Conservation (phyloP, 2,329 filamentous ascomycete genomes). For the Alternaria brassicicola region DNA sequence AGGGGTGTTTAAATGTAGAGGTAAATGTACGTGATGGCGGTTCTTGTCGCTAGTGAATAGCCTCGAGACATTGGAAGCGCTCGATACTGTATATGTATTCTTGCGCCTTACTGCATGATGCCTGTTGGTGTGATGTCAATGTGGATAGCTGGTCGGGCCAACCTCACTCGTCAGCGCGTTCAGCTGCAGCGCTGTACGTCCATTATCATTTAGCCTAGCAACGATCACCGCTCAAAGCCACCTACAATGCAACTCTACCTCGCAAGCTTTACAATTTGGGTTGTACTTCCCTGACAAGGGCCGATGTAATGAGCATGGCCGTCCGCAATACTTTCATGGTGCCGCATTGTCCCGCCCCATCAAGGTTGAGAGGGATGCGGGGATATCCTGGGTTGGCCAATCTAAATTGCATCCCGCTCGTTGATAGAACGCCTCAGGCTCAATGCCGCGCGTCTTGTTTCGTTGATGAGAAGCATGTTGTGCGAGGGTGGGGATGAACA, state of each 20-base stretch:
- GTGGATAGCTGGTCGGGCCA: conserved; percentile 4
- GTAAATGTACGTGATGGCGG: neutral
- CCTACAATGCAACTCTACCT: conserved; percentile 6
- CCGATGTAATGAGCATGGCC: conserved; percentile 9
- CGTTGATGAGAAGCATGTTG: neutral
- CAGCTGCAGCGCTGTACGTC: conserved; percentile 21
- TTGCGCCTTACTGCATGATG: neutral
- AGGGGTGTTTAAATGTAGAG: neutral
- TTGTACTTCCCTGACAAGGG: conserved; percentile 1
- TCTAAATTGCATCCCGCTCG: neutral
- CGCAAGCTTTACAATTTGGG: neutral
- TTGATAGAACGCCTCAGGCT: neutral
- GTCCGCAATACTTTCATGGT: neutral
- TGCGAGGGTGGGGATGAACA: neutral
- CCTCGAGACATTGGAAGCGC: neutral
- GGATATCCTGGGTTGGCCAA: neutral
- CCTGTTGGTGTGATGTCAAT: conserved; percentile 9
- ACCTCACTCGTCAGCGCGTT: conserved; percentile 12
- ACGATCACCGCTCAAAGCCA: neutral
- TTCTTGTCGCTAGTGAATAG: neutral
- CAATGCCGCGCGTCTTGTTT: neutral
- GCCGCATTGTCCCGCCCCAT: neutral
- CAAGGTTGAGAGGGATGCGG: neutral
- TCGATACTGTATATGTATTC: conserved; percentile 5
- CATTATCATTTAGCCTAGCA: conserved; percentile 7